Percentiles rank a stretch among this genome's conserved stretches.
These are phyloP conservation scores for Apiospora hydei DNA, from an alignment of 2,329 filamentous ascomycete genomes.

Conservation along the genomic window DNA sequence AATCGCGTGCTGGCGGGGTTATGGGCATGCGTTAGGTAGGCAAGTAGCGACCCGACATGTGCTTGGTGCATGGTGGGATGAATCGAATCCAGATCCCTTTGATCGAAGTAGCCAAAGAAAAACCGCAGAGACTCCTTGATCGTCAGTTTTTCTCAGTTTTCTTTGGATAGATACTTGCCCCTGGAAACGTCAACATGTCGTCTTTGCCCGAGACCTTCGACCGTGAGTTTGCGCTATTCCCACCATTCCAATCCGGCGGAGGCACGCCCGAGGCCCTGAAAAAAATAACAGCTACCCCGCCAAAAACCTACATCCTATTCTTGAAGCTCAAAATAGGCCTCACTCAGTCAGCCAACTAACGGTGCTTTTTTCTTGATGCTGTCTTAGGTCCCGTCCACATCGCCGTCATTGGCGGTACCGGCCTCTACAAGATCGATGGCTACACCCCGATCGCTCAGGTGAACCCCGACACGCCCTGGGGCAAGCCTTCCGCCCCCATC, in stretches of 20 bases:
- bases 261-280: constrained; percentile 25
- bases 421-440: constrained; percentile 84
- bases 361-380: neutral
- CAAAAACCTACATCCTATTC: constrained; percentile 8
- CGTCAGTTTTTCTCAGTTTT: neutral
- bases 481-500: constrained; percentile 76
- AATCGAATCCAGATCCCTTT: neutral
- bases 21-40: neutral
- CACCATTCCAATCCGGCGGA: neutral
- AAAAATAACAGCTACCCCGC: constrained; percentile 23
- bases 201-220: constrained; percentile 65
- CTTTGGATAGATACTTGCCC: neutral
- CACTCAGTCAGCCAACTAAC: neutral
- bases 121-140: neutral
- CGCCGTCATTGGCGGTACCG: constrained; percentile 92
- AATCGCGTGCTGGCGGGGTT: constrained; percentile 16
- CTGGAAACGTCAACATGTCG: constrained; percentile 51
- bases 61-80: constrained; percentile 1
- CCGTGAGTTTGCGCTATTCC: constrained; percentile 50
- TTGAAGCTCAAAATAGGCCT: constrained; percentile 27
- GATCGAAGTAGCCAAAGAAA: neutral
- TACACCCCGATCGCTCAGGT: constrained; percentile 86
- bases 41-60: neutral
- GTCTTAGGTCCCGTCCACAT: constrained; percentile 74
- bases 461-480: constrained; percentile 86